Base-by-base conservation (phyloP, 129 eudicot species). In the Glebionis coronaria region DNA sequence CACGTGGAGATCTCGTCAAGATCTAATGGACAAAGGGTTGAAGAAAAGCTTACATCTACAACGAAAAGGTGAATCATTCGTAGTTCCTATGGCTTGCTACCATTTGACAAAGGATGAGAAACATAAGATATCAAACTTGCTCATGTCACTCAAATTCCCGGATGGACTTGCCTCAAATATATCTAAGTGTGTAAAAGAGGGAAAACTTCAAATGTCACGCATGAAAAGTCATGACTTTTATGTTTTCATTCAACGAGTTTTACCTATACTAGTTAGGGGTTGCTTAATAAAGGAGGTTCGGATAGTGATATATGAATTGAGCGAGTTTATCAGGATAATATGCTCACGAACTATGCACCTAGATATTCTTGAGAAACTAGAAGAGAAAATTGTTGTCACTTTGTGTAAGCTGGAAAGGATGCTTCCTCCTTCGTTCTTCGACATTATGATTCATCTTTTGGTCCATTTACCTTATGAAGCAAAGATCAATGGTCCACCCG, bases 181-280 rank as follows among this genome's bases (percentile, higher is more conserved):
- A 28, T 28, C 31, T 28, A 28, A 4, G 31, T 28, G 31, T 2
- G 61, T 28, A 56, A 56, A 9, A 9, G 2, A 45, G 2, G 13
- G 3, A 45, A n/a, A 45, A 10, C 46, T 28, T 59, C 45, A 59
- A 59, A 59, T 28, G 65, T 59, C 46, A 29, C 35, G 25, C 1
- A 23, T 23, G 25, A 23, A 23, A 23, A 23, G 25, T 23, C 25
- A 23, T 2, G 25, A 23, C 4, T 28, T n/a, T 2, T 28, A 59
- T 59, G 45, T 28, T 11, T 29, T 28, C 45, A 59, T 59, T 45
- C 65, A 29, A 59, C 23, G 47, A 59, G 14, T 61, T 5, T 61
- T 35, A 28, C 50, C 65, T n/a, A 29, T 60, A 60, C 31, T 15
- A 60, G 31, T 60, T 31, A 60, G 46, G 47, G 65, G 46, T 60